phyloP scores from a whole-genome alignment of 148 eudicot species.

The Talinum fruticosum region DNA sequence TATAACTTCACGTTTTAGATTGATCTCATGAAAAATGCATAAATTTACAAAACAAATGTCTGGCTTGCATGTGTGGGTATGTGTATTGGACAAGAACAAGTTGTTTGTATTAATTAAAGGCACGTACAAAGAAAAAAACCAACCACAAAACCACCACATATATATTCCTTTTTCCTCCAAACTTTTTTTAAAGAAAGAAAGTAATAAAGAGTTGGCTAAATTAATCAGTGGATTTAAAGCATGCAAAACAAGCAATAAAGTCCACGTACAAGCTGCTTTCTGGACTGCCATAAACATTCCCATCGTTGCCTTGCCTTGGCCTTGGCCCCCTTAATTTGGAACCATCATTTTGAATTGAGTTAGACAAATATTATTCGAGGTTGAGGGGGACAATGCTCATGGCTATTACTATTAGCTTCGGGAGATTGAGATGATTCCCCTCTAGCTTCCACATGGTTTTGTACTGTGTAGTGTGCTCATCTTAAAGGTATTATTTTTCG shows the following conservation, averaged over 20 bases:
- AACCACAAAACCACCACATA: not conserved
- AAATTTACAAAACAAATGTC: too few species aligned
- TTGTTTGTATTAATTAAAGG: too few species aligned
- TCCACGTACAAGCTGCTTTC: conserved; percentile 2
- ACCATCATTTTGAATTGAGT: not conserved
- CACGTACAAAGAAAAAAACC: not conserved
- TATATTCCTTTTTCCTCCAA: not conserved
- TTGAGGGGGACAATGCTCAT: conserved; percentile 8
- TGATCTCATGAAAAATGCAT: too few species aligned
- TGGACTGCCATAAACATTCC: not conserved
- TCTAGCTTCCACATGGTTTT: too few species aligned
- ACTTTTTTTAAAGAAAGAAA: too few species aligned
- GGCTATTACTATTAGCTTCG: not conserved
- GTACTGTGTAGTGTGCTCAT: too few species aligned
- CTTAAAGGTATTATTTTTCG: not conserved
- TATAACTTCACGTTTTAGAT: too few species aligned
- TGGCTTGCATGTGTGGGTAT: too few species aligned
- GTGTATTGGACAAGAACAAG: too few species aligned
- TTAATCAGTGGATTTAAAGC: too few species aligned
- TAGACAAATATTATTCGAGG: not conserved
- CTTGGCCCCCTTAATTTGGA: not conserved
- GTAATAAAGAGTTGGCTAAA: too few species aligned
- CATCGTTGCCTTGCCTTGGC: not conserved
- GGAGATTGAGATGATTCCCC: too few species aligned
- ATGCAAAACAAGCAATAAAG: not conserved